phyloP scores from a whole-genome alignment of 345 rosid genomes.

The Corymbia maculata region DNA sequence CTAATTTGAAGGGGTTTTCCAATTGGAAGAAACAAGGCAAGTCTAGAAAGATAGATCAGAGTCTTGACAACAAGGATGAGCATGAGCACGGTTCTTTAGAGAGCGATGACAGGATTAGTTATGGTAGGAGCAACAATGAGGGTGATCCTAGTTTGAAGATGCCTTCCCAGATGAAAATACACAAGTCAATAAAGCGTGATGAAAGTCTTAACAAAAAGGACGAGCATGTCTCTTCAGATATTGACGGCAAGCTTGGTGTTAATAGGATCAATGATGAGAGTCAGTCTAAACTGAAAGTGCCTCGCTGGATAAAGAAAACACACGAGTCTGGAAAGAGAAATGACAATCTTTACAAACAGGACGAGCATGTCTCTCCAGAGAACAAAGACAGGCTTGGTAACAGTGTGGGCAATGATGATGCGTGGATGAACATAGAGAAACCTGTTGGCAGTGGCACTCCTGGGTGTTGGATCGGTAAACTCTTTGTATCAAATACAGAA shows the following conservation, averaged over 20 bases:
- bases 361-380: background rate
- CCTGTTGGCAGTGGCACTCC: constrained; percentile 17
- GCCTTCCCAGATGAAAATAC: constrained; percentile 14
- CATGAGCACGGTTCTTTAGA: background rate
- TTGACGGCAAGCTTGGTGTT: too few species aligned
- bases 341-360: background rate
- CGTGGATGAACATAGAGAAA: constrained; percentile 8
- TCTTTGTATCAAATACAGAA: constrained; percentile 58
- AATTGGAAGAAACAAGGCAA: background rate
- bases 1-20: background rate
- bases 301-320: background rate
- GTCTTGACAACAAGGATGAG: background rate
- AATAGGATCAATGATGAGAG: too few species aligned
- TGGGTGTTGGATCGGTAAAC: constrained; percentile 72
- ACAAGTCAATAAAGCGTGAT: constrained; percentile 37
- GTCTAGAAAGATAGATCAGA: background rate
- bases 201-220: constrained; percentile 15
- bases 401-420: constrained; percentile 13
- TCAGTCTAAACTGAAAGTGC: too few species aligned
- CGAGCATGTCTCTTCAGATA: too few species aligned
- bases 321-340: background rate
- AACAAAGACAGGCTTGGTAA: background rate
- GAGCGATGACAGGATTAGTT: background rate
- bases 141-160: constrained; percentile 6
- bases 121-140: constrained; percentile 6